These are phyloP conservation scores for Boletus pseudopeckii DNA, from an alignment of 768 basidiomycete genomes.

Conservation along the genomic window DNA sequence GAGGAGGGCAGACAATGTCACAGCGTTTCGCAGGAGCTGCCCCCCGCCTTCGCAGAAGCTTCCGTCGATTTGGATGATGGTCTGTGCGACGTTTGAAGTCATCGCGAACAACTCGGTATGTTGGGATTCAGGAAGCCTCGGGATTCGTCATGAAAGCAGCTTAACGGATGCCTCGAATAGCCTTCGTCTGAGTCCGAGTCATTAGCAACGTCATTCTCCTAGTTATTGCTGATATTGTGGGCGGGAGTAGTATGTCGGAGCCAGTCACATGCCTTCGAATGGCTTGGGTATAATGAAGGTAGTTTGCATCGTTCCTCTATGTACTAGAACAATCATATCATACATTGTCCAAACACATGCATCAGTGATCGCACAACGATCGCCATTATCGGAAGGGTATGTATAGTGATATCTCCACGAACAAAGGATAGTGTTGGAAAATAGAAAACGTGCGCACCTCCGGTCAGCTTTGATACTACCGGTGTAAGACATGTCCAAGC, in stretches of 20 bases:
- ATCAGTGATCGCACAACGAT: not conserved
- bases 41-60: conserved; percentile 57
- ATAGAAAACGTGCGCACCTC: not conserved
- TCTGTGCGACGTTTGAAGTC: conserved; percentile 10
- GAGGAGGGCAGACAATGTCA: conserved; percentile 63
- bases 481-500: conserved; percentile 30
- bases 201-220: not conserved
- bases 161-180: not conserved
- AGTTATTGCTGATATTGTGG: not conserved
- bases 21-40: conserved; percentile 67
- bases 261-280: not conserved
- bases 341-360: not conserved
- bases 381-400: conserved; percentile 9
- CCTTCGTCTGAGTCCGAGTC: not conserved
- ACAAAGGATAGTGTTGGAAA: conserved; percentile 1
- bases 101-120: conserved; percentile 1
- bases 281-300: not conserved
- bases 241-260: not conserved
- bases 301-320: not conserved
- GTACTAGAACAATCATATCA: conserved; percentile 1
- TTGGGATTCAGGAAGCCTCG: not conserved
- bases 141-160: not conserved
- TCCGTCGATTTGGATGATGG: conserved; percentile 38
- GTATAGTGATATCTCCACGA: conserved; percentile 13
- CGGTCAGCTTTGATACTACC: conserved; percentile 9